Evolutionary conservation across 306 rosid genomes (phyloP), one percentile per base, ranked within the genome.

Genomic region (Medicago arabica): DNA sequence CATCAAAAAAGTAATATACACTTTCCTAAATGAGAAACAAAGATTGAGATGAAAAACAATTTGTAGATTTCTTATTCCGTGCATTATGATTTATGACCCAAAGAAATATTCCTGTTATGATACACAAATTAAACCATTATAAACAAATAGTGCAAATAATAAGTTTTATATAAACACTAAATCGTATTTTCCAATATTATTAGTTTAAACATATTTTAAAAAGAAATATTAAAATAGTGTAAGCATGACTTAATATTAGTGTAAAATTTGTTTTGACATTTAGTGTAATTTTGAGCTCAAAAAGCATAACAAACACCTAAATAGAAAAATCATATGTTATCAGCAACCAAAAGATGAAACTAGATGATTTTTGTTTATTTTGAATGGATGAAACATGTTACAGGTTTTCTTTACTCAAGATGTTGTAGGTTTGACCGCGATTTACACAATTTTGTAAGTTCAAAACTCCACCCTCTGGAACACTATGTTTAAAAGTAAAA

Each of bases 391-490:
- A 25, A 25, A 25, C 28, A 25, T 25, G 31, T 3, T 28, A 28
- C 31, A 28, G 43, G 60, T 62, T 40, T 39, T 23, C 25, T 55
- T 18, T 18, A 55, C 25, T 19, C 39, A 40, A 64, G 60, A 53
- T 68, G 6, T 12, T 80, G 50, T 8, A 46, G 21, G 49, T 50
- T 25, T 21, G 9, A 57, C 41, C 66, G 39, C 9, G 17, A 67
- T 34, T 51, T 51, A 61, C 65, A 41, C 4, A 31, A 43, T 13
- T 55, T 39, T 19, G 73, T 18, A 68, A 17, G 69, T 63, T 39
- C 23, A 51, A 57, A 71, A 49, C 71, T 71, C 17, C 61, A 39
- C 18, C 72, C 12, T 58, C 10, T 60, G n/a, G 43, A 68, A 68
- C 15, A 68, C 15, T 36, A 25, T n/a, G 51, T 57, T 2, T n/a